Evolutionary conservation across 2,329 filamentous ascomycete genomes (phyloP).

Genomic region (Trichophyton simii): DNA sequence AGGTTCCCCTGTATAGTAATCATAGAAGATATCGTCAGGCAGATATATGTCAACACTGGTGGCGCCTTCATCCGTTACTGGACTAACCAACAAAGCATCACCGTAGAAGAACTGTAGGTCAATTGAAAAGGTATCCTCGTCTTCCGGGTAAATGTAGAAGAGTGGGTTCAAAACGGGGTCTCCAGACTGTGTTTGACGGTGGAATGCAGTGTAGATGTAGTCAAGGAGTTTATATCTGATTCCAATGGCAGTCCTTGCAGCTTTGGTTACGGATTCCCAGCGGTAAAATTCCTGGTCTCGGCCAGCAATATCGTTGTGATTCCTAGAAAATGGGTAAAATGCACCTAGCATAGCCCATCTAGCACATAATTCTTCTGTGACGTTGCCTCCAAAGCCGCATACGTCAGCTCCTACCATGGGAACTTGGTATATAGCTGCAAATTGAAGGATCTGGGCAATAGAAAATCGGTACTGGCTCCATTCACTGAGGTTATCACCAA

Average conservation of each 20-base stretch:
- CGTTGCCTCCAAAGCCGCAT: constrained; percentile 60
- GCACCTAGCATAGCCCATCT: constrained; percentile 65
- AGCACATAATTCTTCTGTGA: constrained; percentile 56
- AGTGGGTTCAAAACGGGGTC: constrained; percentile 56
- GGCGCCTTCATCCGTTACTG: constrained; percentile 41
- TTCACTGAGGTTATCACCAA: constrained; percentile 47
- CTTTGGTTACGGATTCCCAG: constrained; percentile 51
- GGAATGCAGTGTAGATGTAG: constrained; percentile 63
- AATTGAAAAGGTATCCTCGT: constrained; percentile 40
- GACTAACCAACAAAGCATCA: constrained; percentile 43
- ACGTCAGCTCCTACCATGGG: constrained; percentile 61
- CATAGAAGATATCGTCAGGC: constrained; percentile 47
- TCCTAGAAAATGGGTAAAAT: constrained; percentile 63
- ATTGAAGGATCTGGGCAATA: constrained; percentile 48
- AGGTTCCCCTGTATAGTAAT: constrained; percentile 43
- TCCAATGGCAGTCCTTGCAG: constrained; percentile 55
- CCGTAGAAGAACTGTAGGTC: constrained; percentile 50
- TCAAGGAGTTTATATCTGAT: constrained; percentile 66
- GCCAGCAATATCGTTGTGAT: constrained; percentile 48
- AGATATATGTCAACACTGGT: constrained; percentile 45
- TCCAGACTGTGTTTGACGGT: constrained; percentile 48
- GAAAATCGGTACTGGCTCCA: constrained; percentile 50
- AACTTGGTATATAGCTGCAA: constrained; percentile 53
- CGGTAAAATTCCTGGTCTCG: constrained; percentile 61
- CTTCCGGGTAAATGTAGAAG: constrained; percentile 57